Conservation (phyloP, 352 stramenopile species). For the Phytophthora cactorum region DNA sequence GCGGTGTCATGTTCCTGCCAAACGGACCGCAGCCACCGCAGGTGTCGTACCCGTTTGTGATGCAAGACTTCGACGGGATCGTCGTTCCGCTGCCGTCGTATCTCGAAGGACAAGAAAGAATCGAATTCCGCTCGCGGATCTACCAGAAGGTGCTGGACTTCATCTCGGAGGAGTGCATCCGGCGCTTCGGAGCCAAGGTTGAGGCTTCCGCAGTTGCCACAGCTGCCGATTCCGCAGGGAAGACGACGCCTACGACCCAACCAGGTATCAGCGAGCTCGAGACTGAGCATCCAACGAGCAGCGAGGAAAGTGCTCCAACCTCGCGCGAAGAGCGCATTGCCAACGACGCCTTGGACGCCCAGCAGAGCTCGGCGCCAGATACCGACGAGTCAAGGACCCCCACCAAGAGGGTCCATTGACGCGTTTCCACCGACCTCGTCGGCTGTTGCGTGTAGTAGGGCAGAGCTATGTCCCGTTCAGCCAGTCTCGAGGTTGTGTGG, state of each 20-base stretch:
- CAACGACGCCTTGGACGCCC: neutral
- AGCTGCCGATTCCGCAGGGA: neutral
- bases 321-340: constrained; percentile 1
- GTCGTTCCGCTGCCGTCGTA: constrained; percentile 81
- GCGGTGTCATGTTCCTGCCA: constrained; percentile 47
- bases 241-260: neutral
- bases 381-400: constrained; percentile 15
- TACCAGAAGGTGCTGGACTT: constrained; percentile 87
- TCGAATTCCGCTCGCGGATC: constrained; percentile 78
- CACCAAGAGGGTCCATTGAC: constrained; percentile 33
- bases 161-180: constrained; percentile 84
- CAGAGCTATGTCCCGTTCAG: neutral
- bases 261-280: constrained; percentile 4
- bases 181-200: constrained; percentile 45
- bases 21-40: constrained; percentile 64
- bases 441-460: neutral
- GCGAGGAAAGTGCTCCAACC: constrained; percentile 2
- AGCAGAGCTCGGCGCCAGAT: constrained; percentile 3
- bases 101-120: constrained; percentile 70
- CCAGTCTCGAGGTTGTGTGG: constrained; percentile 4
- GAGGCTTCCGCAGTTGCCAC: neutral
- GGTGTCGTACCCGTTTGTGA: constrained; percentile 52
- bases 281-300: constrained; percentile 11
- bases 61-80: constrained; percentile 85
- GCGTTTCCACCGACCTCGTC: neutral